These are phyloP conservation scores for Powellomyces hirtus DNA, from an alignment of 192 early-diverging fungal genomes.

Conservation along the genomic window DNA sequence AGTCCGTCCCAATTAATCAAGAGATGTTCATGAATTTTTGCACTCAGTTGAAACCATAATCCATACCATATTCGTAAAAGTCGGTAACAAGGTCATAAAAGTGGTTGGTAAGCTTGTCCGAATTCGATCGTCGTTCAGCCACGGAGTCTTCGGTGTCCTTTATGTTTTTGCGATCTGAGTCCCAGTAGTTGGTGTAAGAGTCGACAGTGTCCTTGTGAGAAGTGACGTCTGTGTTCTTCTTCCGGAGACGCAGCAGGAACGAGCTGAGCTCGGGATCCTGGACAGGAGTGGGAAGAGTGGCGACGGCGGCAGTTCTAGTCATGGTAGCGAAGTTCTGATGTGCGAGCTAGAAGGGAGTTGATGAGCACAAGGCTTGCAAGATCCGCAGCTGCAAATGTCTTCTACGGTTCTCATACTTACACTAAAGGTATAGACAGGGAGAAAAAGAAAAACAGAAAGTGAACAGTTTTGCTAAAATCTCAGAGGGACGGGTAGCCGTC, in stretches of 20 bases:
- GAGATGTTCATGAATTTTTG: not conserved
- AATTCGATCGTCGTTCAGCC: conserved; percentile 28
- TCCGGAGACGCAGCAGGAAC: conserved; percentile 45
- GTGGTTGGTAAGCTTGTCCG: conserved; percentile 48
- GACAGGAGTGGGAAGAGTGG: conserved; percentile 32
- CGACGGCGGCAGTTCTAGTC: not conserved
- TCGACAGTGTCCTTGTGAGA: conserved; percentile 43
- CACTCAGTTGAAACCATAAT: too few relatives aligned
- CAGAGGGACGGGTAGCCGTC: too few relatives aligned
- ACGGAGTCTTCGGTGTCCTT: conserved; percentile 34
- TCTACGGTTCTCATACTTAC: too few relatives aligned
- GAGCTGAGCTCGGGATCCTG: conserved; percentile 39
- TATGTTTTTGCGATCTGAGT: conserved; percentile 36
- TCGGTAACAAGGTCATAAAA: conserved; percentile 55
- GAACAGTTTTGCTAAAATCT: too few relatives aligned
- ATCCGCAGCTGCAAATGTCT: too few relatives aligned
- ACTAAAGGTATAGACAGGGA: too few relatives aligned
- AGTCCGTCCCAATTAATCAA: not conserved
- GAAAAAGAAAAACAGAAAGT: too few relatives aligned
- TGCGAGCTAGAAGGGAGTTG: too few relatives aligned
- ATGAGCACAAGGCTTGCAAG: too few relatives aligned
- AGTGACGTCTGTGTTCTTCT: conserved; percentile 41
- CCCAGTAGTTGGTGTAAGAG: conserved; percentile 46
- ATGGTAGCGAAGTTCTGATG: too few relatives aligned
- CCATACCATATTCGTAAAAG: conserved; percentile 55